phyloP scores from a whole-genome alignment of 2,329 filamentous ascomycete species.

The Xylaria arbuscula region DNA sequence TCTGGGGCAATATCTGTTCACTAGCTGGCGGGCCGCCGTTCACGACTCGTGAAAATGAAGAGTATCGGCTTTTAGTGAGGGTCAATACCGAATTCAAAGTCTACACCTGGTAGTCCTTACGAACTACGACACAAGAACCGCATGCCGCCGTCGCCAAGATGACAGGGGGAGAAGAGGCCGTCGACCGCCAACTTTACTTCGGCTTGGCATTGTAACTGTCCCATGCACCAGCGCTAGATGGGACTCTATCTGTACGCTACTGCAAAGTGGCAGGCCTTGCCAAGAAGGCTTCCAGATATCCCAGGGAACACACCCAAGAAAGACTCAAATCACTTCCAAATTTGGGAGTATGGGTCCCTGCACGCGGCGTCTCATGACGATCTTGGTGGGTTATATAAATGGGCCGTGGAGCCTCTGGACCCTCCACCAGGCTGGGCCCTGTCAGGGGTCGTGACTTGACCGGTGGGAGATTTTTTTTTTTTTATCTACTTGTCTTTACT shows the following conservation, averaged over 20 bases:
- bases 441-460: conserved; percentile 27
- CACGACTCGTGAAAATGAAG: neutral
- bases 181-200: conserved; percentile 7
- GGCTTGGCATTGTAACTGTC: conserved; percentile 28
- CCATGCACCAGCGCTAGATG: neutral
- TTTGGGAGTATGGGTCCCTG: conserved; percentile 25
- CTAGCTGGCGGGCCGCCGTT: conserved; percentile 15
- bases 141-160: conserved; percentile 18
- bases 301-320: conserved; percentile 20
- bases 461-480: conserved; percentile 19
- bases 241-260: conserved; percentile 4
- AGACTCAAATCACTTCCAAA: conserved; percentile 33
- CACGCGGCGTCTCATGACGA: conserved; percentile 32
- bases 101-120: conserved; percentile 9
- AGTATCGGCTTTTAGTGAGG: neutral
- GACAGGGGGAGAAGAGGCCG: conserved; percentile 21
- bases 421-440: conserved; percentile 27
- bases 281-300: conserved; percentile 20
- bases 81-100: neutral
- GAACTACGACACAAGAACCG: conserved; percentile 6
- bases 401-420: conserved; percentile 37
- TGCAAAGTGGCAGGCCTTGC: conserved; percentile 28
- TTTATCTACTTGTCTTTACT: conserved; percentile 11
- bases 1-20: conserved; percentile 12
- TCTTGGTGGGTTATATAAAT: conserved; percentile 31